These are phyloP conservation scores for Solanum paucissectum DNA, from an alignment of 257 asterid species.

Conservation along the genomic window DNA sequence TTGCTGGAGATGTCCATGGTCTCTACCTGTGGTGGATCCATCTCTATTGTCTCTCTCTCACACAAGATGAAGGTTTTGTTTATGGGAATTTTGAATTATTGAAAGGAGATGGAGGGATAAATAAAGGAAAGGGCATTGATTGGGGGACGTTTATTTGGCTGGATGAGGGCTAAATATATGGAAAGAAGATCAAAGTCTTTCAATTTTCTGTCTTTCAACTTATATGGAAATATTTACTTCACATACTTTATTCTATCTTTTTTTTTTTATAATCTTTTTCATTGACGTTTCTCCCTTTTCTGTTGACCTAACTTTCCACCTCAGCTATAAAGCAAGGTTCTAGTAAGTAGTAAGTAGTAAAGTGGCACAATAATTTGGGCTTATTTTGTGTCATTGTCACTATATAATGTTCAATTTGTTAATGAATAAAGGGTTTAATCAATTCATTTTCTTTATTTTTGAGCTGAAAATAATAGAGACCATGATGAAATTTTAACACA, in stretches of 20 bases:
- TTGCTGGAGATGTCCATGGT: constrained; percentile 22
- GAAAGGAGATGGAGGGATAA: not conserved
- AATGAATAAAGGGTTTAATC: not conserved
- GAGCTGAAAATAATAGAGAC: not conserved
- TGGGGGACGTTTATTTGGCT: not conserved
- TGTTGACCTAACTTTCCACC: not conserved
- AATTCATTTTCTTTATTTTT: not conserved
- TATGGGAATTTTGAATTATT: not conserved
- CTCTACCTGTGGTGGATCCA: constrained; percentile 61
- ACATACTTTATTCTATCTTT: not conserved
- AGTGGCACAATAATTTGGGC: not conserved
- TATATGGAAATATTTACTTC: not conserved
- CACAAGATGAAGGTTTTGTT: not conserved
- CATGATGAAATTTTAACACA: not conserved
- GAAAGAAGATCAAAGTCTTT: not conserved
- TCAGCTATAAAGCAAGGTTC: not conserved
- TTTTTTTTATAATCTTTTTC: not conserved
- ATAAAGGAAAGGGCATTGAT: not conserved
- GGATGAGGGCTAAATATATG: not conserved
- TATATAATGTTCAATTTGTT: not conserved
- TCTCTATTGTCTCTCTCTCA: not conserved
- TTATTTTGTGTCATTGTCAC: not conserved
- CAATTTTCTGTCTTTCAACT: not conserved
- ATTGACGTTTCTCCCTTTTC: not conserved
- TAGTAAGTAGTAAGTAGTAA: not conserved